These are phyloP conservation scores for Phalaenopsis aphrodite DNA, from an alignment of 106 monocot species.

Conservation along the genomic window DNA sequence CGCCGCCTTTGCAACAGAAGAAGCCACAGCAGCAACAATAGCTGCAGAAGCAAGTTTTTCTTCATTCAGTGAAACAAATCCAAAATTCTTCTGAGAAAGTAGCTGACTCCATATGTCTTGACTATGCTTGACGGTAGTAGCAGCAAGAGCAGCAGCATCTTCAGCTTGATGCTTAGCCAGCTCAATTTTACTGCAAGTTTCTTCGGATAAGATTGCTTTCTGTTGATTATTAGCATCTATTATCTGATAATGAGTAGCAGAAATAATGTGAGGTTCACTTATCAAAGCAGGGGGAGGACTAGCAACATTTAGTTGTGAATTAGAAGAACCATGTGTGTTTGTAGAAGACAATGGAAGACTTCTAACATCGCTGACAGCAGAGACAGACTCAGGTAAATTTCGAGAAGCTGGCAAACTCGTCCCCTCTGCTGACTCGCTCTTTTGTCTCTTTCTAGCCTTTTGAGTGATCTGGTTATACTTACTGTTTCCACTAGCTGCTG, in stretches of 20 bases:
- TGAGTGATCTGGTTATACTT: constrained; percentile 26
- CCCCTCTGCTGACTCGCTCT: constrained; percentile 10
- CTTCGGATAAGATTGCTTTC: constrained; percentile 48
- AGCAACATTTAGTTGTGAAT: constrained; percentile 18
- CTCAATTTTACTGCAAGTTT: constrained; percentile 54
- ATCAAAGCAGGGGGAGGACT: constrained; percentile 16
- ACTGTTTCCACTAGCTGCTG: constrained; percentile 11
- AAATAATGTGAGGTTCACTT: constrained; percentile 8
- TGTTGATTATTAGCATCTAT: constrained; percentile 16
- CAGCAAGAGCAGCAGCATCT: constrained; percentile 71
- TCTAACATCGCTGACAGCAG: constrained; percentile 17
- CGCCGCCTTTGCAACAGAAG: constrained; percentile 89
- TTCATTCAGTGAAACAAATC: constrained; percentile 49
- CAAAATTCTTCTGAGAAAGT: constrained; percentile 35
- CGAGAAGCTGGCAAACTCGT: constrained; percentile 22
- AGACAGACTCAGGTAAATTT: constrained; percentile 14
- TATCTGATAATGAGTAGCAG: constrained; percentile 38
- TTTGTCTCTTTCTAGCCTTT: constrained; percentile 63
- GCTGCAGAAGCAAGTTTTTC: constrained; percentile 83
- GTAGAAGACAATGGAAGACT: constrained; percentile 13
- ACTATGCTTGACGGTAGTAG: constrained; percentile 52
- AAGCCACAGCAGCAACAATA: constrained; percentile 67
- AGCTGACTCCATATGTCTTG: constrained; percentile 77
- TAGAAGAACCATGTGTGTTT: constrained; percentile 13
- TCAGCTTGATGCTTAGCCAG: constrained; percentile 75